Evolutionary conservation across 2,329 filamentous ascomycete species (phyloP).

Genomic region (Colletotrichum gloeosporioides): DNA sequence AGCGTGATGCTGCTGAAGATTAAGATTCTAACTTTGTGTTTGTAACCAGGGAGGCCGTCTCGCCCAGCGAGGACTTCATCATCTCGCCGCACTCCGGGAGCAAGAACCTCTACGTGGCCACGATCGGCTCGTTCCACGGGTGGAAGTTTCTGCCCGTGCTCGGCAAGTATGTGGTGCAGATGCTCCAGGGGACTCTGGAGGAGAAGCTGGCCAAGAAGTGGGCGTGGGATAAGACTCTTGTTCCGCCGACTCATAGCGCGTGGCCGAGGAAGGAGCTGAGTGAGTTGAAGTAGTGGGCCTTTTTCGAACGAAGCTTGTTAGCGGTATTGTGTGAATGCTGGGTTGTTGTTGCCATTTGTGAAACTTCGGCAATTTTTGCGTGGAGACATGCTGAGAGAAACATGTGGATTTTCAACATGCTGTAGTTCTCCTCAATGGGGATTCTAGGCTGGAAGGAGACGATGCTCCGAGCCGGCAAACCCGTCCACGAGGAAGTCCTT

Average conservation of each 20-base stretch:
- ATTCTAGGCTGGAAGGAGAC: too few relatives aligned
- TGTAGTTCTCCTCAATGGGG: too few relatives aligned
- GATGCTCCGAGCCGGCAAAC: too few relatives aligned
- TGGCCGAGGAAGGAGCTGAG: background rate
- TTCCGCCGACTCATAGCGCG: background rate
- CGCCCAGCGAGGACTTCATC: constrained; percentile 5
- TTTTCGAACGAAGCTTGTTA: too few relatives aligned
- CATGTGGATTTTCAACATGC: too few relatives aligned
- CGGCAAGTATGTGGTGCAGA: background rate
- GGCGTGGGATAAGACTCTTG: background rate
- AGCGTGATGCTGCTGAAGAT: rapidly evolving
- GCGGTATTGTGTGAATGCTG: too few relatives aligned
- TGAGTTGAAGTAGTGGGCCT: background rate
- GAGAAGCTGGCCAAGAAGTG: background rate
- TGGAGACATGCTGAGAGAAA: too few relatives aligned
- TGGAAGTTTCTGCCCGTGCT: background rate
- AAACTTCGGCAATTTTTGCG: too few relatives aligned
- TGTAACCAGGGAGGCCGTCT: constrained; percentile 17
- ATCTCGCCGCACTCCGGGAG: background rate
- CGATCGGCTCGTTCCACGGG: background rate
- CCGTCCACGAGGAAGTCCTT: too few relatives aligned
- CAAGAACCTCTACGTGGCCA: background rate
- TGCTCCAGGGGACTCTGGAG: background rate
- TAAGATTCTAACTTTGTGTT: background rate
- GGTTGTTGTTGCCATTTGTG: too few relatives aligned